Evolutionary conservation across 2,329 filamentous ascomycete genomes (phyloP), one percentile per base, ranked within the genome.

Genomic region (Microdochium paspali): DNA sequence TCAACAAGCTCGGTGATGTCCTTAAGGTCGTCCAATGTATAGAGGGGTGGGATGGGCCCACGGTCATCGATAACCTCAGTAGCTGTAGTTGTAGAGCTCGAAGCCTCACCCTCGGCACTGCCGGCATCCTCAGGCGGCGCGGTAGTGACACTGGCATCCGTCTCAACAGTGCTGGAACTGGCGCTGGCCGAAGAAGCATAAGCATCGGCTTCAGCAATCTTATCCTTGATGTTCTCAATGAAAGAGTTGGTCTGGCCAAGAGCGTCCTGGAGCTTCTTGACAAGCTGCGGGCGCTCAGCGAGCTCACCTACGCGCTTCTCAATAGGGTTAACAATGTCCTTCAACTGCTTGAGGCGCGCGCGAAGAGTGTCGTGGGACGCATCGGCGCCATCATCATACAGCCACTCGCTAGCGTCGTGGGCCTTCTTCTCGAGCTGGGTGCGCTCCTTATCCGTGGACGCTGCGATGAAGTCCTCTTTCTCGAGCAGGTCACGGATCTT

Each of bases 311-410:
- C 82, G 50, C 93, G 80, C 60, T 77, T 81, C 55, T 89, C 76
- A 24, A 95, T 81, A 1, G 90, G 91, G 26, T 79, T 72, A 46
- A 90, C 86, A 44, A 96, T 78, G 46, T 82, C 79, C 61, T 88
- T 84, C 45, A 98, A 79, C 42, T 78, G 79, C 64, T 87, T 84
- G 45, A 94, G 77, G 62, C 84, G 88, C 47, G 79, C 75, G 63
- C 84, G 87, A 58, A 98, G 77, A 44, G 84, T 81, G 3, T 87
- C 80, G 49, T 82, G 83, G 30, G 79, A 74, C 4, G 93, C 90
- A 44, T 90, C 82, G 15, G 78, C 76, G 48, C 91, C 89, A 44
- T 90, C 90, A 15, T 80, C 87, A 62, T 95, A 93, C 50, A 98
- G 80, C 91, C 93, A 98, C 10, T 95, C 90, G 56, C 87, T 86